Conservation (phyloP, 1,284 basidiomycete species). For the Schizopora paradoxa region DNA sequence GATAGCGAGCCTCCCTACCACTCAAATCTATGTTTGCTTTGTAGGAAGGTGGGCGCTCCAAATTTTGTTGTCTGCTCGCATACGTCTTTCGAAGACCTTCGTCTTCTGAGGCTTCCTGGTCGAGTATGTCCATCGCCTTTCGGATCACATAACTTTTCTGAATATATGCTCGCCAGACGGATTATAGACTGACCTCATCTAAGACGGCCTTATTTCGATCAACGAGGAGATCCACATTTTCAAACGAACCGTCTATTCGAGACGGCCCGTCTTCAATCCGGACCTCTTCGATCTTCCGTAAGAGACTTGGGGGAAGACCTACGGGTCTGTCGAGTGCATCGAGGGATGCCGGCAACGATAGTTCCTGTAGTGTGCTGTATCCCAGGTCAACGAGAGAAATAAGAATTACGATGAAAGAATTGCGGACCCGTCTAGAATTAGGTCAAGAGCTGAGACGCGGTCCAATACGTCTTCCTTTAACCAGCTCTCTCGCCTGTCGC, state of each 20-base stretch:
- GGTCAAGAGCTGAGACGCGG: slow-evolving; percentile 63
- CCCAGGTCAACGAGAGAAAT: slow-evolving; percentile 9
- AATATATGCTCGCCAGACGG: neutral
- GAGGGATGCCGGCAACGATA: slow-evolving; percentile 82
- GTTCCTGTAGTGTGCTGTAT: slow-evolving; percentile 58
- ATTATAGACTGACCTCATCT: slow-evolving; percentile 56
- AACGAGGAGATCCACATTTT: slow-evolving; percentile 68
- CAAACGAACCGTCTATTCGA: slow-evolving; percentile 67
- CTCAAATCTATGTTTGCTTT: slow-evolving; percentile 75
- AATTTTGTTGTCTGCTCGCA: slow-evolving; percentile 24
- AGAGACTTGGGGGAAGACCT: slow-evolving; percentile 82
- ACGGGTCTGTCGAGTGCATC: slow-evolving; percentile 86
- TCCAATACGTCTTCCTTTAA: slow-evolving; percentile 66
- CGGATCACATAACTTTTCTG: neutral
- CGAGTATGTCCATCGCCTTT: slow-evolving; percentile 83
- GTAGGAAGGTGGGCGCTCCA: slow-evolving; percentile 62
- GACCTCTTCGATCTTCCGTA: slow-evolving; percentile 86
- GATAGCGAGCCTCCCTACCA: slow-evolving; percentile 67
- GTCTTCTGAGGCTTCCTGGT: slow-evolving; percentile 87
- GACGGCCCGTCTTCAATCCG: slow-evolving; percentile 71
- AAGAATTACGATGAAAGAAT: slow-evolving; percentile 1
- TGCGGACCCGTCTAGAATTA: slow-evolving; percentile 56
- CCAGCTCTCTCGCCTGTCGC: slow-evolving; percentile 74
- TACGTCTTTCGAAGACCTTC: slow-evolving; percentile 56
- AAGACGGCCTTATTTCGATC: slow-evolving; percentile 59